Evolutionary conservation across 805 yeast genomes (phyloP).

Genomic region (Hanseniaspora guilliermondii): DNA sequence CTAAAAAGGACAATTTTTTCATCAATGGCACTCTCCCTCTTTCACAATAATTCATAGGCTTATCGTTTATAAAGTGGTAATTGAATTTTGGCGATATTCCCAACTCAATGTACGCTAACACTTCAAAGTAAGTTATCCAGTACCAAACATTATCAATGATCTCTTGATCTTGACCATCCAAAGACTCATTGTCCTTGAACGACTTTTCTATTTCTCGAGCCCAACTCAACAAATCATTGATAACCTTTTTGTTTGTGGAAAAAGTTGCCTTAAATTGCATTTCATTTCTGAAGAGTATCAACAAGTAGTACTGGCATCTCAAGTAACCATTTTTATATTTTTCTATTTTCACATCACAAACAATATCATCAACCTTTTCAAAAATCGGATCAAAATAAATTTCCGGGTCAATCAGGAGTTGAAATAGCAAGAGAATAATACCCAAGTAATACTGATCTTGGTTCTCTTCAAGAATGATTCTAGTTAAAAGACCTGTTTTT

Average conservation of each 20-base stretch:
- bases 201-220: constrained; percentile 2
- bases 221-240: constrained; percentile 2
- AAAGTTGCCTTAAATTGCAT: background rate
- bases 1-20: background rate
- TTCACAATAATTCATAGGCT: background rate
- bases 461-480: background rate
- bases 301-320: background rate
- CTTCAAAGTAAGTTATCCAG: constrained; percentile 6
- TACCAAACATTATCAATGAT: constrained; percentile 5
- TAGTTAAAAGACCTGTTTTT: background rate
- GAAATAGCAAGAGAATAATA: background rate
- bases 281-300: constrained; percentile 4
- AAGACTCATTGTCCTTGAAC: background rate
- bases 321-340: background rate
- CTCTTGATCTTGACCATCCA: background rate
- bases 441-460: constrained; percentile 11
- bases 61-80: background rate
- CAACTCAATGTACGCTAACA: background rate
- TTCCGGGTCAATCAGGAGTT: constrained; percentile 7
- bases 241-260: background rate
- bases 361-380: background rate
- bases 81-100: background rate
- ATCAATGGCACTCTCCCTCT: constrained; percentile 6
- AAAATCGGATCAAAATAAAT: background rate
- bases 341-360: background rate